Conservation (phyloP, 345 rosid species). For the Pistacia vera region DNA sequence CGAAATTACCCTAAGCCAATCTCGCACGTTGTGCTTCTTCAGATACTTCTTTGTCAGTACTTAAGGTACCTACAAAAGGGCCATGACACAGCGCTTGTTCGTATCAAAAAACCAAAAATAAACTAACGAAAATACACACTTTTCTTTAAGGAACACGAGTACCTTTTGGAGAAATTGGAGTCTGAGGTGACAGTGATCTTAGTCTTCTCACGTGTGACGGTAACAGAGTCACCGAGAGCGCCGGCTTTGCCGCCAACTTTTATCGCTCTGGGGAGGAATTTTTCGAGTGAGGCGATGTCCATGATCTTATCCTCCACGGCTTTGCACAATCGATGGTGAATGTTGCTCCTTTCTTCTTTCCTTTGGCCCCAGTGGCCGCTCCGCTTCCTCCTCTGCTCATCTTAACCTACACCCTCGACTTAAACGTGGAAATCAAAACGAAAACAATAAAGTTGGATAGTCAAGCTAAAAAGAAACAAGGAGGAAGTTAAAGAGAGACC, state of each 20-base stretch:
- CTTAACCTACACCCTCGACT: conserved; percentile 5
- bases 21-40: conserved; percentile 93
- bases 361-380: conserved; percentile 30
- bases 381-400: conserved; percentile 36
- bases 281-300: conserved; percentile 79
- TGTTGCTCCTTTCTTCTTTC: conserved; percentile 65
- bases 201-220: conserved; percentile 51
- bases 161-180: conserved; percentile 80
- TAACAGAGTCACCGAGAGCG: conserved; percentile 65
- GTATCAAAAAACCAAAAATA: background rate
- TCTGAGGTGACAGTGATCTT: conserved; percentile 71
- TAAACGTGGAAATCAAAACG: background rate
- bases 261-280: conserved; percentile 87
- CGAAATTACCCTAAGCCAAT: conserved; percentile 93
- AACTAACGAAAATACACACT: background rate
- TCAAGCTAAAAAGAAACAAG: background rate
- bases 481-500: conserved; percentile 6
- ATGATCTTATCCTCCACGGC: conserved; percentile 76
- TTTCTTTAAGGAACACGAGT: background rate
- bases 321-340: conserved; percentile 72
- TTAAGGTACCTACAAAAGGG: conserved; percentile 60
- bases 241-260: conserved; percentile 90
- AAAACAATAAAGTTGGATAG: background rate
- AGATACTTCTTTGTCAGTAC: conserved; percentile 89
- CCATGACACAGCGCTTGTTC: background rate